Conservation (phyloP, 306 rosid genomes). For the Purshia tridentata region DNA sequence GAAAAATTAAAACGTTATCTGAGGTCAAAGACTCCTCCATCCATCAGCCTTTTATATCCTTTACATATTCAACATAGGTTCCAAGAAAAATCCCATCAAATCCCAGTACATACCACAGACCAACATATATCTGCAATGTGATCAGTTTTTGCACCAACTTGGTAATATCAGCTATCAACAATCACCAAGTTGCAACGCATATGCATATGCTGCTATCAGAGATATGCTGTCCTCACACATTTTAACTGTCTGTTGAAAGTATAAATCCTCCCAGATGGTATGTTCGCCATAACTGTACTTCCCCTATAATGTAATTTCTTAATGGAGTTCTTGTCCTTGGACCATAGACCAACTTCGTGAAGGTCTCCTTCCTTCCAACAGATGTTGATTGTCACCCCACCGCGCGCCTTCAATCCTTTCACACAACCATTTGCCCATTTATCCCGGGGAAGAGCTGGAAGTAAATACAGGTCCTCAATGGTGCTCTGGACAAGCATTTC, state of each 20-base stretch:
- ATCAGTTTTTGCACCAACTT: no score
- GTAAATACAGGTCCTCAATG: conserved; percentile 59
- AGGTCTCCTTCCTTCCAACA: conserved; percentile 80
- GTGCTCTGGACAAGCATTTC: conserved; percentile 92
- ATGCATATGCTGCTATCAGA: conserved; percentile 10
- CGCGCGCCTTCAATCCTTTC: conserved; percentile 78
- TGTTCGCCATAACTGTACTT: conserved; percentile 30
- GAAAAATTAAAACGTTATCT: no score
- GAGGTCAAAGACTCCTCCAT: no score
- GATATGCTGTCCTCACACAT: conserved; percentile 39
- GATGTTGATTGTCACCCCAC: conserved; percentile 67
- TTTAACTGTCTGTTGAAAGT: conserved; percentile 53
- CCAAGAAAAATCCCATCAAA: no score
- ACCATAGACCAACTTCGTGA: conserved; percentile 72
- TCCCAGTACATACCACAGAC: background rate
- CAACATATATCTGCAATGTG: no score
- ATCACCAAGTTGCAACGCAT: no score
- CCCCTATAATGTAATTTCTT: conserved; percentile 58
- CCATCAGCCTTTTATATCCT: no score
- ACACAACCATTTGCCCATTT: conserved; percentile 82
- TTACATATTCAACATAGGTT: no score
- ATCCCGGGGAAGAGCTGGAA: conserved; percentile 77
- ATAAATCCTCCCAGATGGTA: conserved; percentile 50
- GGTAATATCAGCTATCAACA: no score
- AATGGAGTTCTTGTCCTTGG: conserved; percentile 39